Evolutionary conservation across 176 grass and related monocot species (phyloP).

Genomic region (Oryza punctata): DNA sequence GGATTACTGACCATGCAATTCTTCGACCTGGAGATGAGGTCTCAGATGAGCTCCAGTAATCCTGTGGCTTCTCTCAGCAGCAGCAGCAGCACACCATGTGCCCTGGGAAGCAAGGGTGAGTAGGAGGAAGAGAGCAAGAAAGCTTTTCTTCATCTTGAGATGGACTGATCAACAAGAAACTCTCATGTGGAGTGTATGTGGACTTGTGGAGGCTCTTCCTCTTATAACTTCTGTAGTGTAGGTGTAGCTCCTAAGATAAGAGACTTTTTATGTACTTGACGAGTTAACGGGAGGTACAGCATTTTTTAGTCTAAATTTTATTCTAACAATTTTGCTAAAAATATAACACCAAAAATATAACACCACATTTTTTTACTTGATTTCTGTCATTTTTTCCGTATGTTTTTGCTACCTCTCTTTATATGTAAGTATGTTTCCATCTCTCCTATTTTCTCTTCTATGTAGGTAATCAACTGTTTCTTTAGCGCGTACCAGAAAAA

Average conservation of each 20-base stretch:
- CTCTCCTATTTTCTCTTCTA: no score
- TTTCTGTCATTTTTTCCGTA: no score
- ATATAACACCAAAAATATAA: no score
- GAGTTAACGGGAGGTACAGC: neutral
- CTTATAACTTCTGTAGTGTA: constrained; percentile 21
- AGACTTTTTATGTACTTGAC: neutral
- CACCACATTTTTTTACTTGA: no score
- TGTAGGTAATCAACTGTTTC: no score
- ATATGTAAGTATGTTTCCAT: no score
- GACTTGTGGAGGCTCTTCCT: constrained; percentile 25
- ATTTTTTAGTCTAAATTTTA: no score
- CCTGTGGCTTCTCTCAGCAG: constrained; percentile 6
- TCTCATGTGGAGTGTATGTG: neutral
- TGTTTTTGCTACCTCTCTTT: no score
- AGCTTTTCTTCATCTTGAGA: constrained; percentile 41
- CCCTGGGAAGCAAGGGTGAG: constrained; percentile 36
- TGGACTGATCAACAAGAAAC: constrained; percentile 23
- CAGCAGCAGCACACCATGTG: constrained; percentile 41
- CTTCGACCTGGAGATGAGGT: constrained; percentile 27
- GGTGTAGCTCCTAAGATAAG: neutral
- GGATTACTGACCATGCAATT: constrained; percentile 18
- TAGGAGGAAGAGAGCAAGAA: constrained; percentile 26
- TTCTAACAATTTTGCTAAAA: no score
- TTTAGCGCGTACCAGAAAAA: no score
- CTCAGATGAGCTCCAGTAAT: constrained; percentile 9